Conservation (phyloP, 208 protist genomes). For the Leishmania guyanensis region DNA sequence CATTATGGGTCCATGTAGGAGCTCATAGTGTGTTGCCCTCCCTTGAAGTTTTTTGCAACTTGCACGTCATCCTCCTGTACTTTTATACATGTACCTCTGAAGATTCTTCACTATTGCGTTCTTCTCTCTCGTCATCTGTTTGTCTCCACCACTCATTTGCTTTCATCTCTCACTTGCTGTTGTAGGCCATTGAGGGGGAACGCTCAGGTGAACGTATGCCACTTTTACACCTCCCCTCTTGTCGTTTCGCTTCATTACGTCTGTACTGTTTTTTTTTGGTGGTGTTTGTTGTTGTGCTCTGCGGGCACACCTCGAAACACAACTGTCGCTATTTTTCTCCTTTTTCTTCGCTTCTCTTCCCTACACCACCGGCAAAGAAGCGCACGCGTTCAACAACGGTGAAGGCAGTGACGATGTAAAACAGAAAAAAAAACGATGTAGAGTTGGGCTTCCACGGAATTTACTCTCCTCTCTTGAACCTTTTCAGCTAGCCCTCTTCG, state of each 20-base stretch:
- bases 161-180: background rate
- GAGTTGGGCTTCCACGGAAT: too few relatives aligned
- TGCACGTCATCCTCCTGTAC: background rate
- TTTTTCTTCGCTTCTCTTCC: background rate
- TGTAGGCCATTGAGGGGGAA: background rate
- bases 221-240: background rate
- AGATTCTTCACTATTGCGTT: background rate
- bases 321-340: constrained; percentile 4
- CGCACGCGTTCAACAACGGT: background rate
- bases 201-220: background rate
- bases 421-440: too few relatives aligned
- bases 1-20: background rate
- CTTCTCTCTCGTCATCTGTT: background rate
- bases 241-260: too few relatives aligned
- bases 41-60: background rate
- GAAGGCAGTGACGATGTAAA: background rate
- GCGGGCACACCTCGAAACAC: background rate
- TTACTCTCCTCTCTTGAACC: too few relatives aligned
- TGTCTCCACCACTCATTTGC: background rate
- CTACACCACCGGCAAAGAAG: background rate
- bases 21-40: background rate
- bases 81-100: background rate
- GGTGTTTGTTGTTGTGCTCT: background rate
- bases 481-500: background rate
- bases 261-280: background rate